Conservation (phyloP, 495 filamentous ascomycete species). For the Neurospora intermedia region DNA sequence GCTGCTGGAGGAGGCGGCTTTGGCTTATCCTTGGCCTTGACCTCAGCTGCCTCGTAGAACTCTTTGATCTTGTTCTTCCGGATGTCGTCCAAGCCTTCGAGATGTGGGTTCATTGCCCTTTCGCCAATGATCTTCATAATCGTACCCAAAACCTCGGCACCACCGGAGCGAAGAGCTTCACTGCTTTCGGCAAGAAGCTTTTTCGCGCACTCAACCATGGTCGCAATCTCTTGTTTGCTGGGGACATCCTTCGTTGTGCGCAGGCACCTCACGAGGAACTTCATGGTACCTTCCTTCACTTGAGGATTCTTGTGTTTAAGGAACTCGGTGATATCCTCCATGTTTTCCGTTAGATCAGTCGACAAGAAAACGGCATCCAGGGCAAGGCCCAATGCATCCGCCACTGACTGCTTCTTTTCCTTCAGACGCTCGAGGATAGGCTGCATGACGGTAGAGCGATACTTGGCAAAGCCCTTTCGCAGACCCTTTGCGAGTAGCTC, state of each 20-base stretch:
- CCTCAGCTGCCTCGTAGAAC: slow-evolving; percentile 81
- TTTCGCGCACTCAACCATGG: slow-evolving; percentile 74
- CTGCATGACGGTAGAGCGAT: slow-evolving; percentile 65
- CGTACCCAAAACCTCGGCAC: slow-evolving; percentile 84
- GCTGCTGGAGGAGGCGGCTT: slow-evolving; percentile 65
- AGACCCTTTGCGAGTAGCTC: slow-evolving; percentile 86
- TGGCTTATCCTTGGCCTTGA: slow-evolving; percentile 94
- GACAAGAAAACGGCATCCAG: slow-evolving; percentile 78
- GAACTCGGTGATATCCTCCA: slow-evolving; percentile 81
- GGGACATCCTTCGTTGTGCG: slow-evolving; percentile 76
- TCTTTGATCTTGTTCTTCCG: slow-evolving; percentile 95
- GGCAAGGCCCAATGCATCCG: slow-evolving; percentile 76
- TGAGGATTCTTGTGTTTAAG: slow-evolving; percentile 93
- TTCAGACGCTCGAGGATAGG: slow-evolving; percentile 93
- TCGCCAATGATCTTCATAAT: slow-evolving; percentile 99
- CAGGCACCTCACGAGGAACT: slow-evolving; percentile 80
- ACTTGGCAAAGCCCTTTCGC: slow-evolving; percentile 65
- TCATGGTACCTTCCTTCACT: slow-evolving; percentile 88
- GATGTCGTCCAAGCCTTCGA: slow-evolving; percentile 95
- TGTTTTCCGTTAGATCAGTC: slow-evolving; percentile 67
- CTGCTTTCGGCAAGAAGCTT: slow-evolving; percentile 84
- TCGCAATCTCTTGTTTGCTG: slow-evolving; percentile 67
- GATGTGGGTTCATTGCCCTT: slow-evolving; percentile 84
- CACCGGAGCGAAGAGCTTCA: slow-evolving; percentile 73
- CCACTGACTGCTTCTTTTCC: slow-evolving; percentile 86